These are phyloP conservation scores for Dicorynia guianensis DNA, from an alignment of 306 rosid species.

Conservation along the genomic window DNA sequence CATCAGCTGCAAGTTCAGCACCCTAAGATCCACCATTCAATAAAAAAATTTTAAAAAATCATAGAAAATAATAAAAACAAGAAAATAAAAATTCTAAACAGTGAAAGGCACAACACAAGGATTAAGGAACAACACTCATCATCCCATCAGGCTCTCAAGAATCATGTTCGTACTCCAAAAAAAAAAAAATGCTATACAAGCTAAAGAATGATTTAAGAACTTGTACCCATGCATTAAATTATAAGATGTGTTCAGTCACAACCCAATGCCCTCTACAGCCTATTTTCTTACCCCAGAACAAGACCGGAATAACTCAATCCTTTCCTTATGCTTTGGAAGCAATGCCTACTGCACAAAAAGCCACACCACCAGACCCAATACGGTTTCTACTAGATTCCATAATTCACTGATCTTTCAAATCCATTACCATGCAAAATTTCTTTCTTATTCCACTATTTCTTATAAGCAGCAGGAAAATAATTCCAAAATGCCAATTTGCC, in stretches of 20 bases:
- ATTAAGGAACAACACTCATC: neutral
- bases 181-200: neutral
- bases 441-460: neutral
- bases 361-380: slow-evolving; percentile 1
- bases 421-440: slow-evolving; percentile 8
- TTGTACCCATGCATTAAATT: neutral
- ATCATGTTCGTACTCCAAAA: neutral
- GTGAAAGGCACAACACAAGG: slow-evolving; percentile 24
- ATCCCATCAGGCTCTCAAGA: no score
- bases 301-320: slow-evolving; percentile 25
- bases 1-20: slow-evolving; percentile 90
- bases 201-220: neutral
- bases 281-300: neutral
- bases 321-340: neutral
- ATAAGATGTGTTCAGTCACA: no score
- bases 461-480: slow-evolving; percentile 6
- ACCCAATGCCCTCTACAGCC: neutral
- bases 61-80: slow-evolving; percentile 19
- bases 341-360: neutral
- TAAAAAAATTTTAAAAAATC: neutral
- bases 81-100: slow-evolving; percentile 22
- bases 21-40: slow-evolving; percentile 68
- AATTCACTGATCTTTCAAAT: slow-evolving; percentile 12
- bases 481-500: neutral
- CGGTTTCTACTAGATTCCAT: slow-evolving; percentile 17